Conservation (phyloP, 2,329 filamentous ascomycete species). For the Escovopsis weberi region DNA sequence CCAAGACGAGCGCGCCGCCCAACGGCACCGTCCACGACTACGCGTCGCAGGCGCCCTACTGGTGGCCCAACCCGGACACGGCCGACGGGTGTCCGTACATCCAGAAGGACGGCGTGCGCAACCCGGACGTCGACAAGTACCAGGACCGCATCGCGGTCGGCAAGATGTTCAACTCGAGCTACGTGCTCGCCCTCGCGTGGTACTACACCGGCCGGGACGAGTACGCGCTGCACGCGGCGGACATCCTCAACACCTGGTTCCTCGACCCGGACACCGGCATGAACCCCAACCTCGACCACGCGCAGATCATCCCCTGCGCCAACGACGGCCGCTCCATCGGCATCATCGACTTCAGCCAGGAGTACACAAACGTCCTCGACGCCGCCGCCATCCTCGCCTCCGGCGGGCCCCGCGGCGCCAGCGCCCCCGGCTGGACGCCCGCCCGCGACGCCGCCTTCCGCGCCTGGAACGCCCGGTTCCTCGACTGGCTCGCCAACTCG, state of each 20-base stretch:
- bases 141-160: slow-evolving; percentile 10
- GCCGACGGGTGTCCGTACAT: slow-evolving; percentile 12
- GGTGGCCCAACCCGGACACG: slow-evolving; percentile 5
- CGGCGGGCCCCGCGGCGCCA: slow-evolving; percentile 1
- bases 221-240: slow-evolving; percentile 11
- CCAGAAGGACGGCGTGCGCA: slow-evolving; percentile 12
- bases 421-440: slow-evolving; percentile 9
- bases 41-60: slow-evolving; percentile 5
- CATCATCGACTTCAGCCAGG: slow-evolving; percentile 13
- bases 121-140: slow-evolving; percentile 12
- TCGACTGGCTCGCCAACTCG: slow-evolving; percentile 12
- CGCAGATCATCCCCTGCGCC: slow-evolving; percentile 10
- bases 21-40: slow-evolving; percentile 7
- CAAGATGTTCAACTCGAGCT: slow-evolving; percentile 13
- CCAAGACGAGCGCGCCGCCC: slow-evolving; percentile 3
- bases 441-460: slow-evolving; percentile 8
- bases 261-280: slow-evolving; percentile 11
- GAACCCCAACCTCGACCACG: slow-evolving; percentile 14
- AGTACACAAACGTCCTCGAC: slow-evolving; percentile 14
- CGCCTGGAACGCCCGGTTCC: slow-evolving; percentile 11
- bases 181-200: slow-evolving; percentile 13
- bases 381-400: slow-evolving; percentile 10
- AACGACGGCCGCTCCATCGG: slow-evolving; percentile 10
- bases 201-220: slow-evolving; percentile 12
- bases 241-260: slow-evolving; percentile 15